Evolutionary conservation across 768 basidiomycete species (phyloP), one percentile per base, ranked within the genome.

Genomic region (Boletus barrowsii): DNA sequence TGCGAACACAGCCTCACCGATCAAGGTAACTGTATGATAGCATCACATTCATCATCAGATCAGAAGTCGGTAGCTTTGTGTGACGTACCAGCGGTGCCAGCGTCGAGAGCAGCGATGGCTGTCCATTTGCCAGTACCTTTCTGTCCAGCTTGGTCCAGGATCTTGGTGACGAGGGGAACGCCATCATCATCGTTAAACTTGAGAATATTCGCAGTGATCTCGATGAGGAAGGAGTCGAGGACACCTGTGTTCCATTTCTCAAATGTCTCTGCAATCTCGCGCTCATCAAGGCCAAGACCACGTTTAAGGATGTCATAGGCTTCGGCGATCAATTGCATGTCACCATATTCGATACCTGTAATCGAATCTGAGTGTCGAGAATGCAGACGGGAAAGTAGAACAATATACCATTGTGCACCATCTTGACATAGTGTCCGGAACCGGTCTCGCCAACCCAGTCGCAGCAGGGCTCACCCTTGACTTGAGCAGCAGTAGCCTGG

Each of bases 91-190:
- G 90, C 80, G 56, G 82, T 87, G 64, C 91, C 94, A 61, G 91
- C 87, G 50, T 99, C 97, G 62, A 99, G 85, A 55, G 97, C 97
- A 63, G 87, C 87, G 66, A 98, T 90, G 53, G 97, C 97, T 52
- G 97, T 99, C 97, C 97, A 99, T 76, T 99, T 99, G 54, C 97
- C 94, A 58, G 97, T 99, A 69, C 97, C 97, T 77, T 99, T 99
- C 74, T 99, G 97, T 37, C 96, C 96, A 55, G 97, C 97, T 67
- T 89, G 72, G 74, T 99, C 97, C 61, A 97, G 82, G 66, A 99
- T 96, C 77, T 98, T 99, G 64, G 78, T 79, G 59, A 99, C 86
- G 61, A 98, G 83, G 46, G 93, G 90, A 65, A 81, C 82, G 54
- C 94, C 96, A 70, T 98, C 96, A 51, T 92, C 89, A 66, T 98